phyloP scores from a whole-genome alignment of 73 alveolate species.

The Halteria grandinella region DNA sequence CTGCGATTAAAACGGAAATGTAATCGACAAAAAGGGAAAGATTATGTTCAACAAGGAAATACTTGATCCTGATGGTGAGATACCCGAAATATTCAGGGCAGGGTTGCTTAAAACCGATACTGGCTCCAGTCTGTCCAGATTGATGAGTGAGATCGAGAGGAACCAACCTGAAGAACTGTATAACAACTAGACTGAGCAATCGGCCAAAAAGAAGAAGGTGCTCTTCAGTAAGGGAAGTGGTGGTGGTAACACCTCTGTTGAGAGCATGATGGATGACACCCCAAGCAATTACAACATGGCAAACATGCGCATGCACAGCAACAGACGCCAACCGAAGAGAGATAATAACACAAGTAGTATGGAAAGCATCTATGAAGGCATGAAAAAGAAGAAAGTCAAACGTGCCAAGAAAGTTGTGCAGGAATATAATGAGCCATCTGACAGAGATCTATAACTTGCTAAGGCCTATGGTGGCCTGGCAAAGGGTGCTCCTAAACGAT shows the following conservation, averaged over 20 bases:
- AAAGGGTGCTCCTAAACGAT: no score
- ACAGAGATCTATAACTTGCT: slow-evolving; percentile 51
- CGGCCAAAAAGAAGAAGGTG: slow-evolving; percentile 7
- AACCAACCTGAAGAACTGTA: background rate
- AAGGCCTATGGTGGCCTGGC: slow-evolving; percentile 58
- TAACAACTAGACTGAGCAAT: no score
- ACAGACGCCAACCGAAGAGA: background rate
- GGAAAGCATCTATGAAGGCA: background rate
- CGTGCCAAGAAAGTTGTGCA: slow-evolving; percentile 45
- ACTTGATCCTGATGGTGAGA: slow-evolving; percentile 25
- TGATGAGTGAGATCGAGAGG: slow-evolving; percentile 53
- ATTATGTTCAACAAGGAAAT: slow-evolving; percentile 10
- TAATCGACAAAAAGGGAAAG: slow-evolving; percentile 38
- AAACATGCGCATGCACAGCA: slow-evolving; percentile 49
- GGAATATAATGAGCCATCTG: slow-evolving; percentile 13
- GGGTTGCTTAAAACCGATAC: slow-evolving; percentile 53
- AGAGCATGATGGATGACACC: slow-evolving; percentile 70
- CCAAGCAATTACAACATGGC: slow-evolving; percentile 63
- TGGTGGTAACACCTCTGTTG: slow-evolving; percentile 70
- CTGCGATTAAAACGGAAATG: slow-evolving; percentile 14
- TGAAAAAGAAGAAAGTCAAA: slow-evolving; percentile 38
- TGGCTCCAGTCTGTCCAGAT: slow-evolving; percentile 6
- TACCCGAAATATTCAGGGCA: slow-evolving; percentile 38
- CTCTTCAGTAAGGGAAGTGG: slow-evolving; percentile 19
- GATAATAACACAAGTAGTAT: background rate